Evolutionary conservation across 2,329 filamentous ascomycete genomes (phyloP).

Genomic region (Phialemonium atrogriseum): DNA sequence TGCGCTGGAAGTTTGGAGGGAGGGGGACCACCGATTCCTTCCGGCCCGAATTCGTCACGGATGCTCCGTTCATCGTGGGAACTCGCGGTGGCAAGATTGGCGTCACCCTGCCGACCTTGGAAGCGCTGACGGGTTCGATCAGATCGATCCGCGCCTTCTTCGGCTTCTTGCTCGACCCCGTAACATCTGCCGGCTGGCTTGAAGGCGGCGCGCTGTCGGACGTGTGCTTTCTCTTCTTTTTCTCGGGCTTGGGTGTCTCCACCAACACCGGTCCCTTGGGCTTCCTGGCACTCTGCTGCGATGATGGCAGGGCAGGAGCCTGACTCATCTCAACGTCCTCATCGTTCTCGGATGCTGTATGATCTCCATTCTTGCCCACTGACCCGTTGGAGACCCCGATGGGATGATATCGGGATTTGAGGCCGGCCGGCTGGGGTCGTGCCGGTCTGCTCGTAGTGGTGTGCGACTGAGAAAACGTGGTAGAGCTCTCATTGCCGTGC

Average conservation of each 20-base stretch:
- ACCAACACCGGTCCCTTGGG: too few relatives aligned
- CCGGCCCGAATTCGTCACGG: neutral
- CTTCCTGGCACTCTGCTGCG: conserved; percentile 9
- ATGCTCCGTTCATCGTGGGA: neutral
- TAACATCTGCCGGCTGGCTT: conserved; percentile 9
- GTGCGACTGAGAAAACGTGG: conserved; percentile 20
- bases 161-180: conserved; percentile 19
- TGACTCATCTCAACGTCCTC: conserved; percentile 36
- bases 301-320: conserved; percentile 19
- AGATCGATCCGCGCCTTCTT: conserved; percentile 16
- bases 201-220: conserved; percentile 15
- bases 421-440: conserved; percentile 57
- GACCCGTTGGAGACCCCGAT: conserved; percentile 41
- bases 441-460: conserved; percentile 41
- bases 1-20: neutral
- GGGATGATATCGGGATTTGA: conserved; percentile 60
- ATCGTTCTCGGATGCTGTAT: conserved; percentile 31
- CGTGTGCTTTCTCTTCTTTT: conserved; percentile 31
- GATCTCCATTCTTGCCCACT: conserved; percentile 28
- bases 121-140: neutral
- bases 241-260: conserved; percentile 5
- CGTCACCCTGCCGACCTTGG: conserved; percentile 1
- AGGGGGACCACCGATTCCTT: conserved; percentile 1
- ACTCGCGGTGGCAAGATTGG: conserved; percentile 1
- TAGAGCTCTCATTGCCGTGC: conserved; percentile 23